Percentiles rank a stretch among this genome's conserved stretches.
These are phyloP conservation scores for Monotropa hypopitys DNA, from an alignment of 179 eudicot genomes.

Conservation along the genomic window DNA sequence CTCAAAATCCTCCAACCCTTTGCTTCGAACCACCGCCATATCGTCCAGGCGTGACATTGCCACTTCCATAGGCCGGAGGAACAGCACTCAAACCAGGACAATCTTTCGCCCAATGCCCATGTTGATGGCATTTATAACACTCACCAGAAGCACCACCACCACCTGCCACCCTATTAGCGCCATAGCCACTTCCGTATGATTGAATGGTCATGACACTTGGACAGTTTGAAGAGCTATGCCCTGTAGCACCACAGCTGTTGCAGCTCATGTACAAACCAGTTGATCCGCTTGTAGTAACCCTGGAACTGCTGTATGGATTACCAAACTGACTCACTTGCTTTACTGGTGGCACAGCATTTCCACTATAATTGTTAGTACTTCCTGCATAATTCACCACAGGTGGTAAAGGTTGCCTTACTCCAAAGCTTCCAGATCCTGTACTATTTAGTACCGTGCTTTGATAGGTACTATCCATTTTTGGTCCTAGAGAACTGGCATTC, in stretches of 20 bases:
- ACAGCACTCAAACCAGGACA: conserved; percentile 40
- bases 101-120: conserved; percentile 61
- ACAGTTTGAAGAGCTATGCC: conserved; percentile 51
- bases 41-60: conserved; percentile 29
- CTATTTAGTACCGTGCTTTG: conserved; percentile 20
- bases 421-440: conserved; percentile 16
- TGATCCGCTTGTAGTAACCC: conserved; percentile 19
- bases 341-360: conserved; percentile 18
- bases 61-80: conserved; percentile 49
- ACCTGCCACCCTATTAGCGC: conserved; percentile 15
- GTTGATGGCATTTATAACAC: conserved; percentile 53
- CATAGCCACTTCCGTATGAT: conserved; percentile 23
- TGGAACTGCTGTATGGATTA: conserved; percentile 39
- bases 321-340: conserved; percentile 29
- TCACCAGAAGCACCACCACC: conserved; percentile 21
- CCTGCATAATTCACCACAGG: conserved; percentile 21
- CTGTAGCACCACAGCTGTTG: conserved; percentile 53
- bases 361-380: conserved; percentile 12
- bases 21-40: conserved; percentile 41
- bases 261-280: conserved; percentile 33
- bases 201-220: conserved; percentile 42
- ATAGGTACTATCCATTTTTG: conserved; percentile 15
- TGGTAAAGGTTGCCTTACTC: conserved; percentile 17
- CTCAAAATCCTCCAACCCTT: conserved; percentile 42
- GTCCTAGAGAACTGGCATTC: conserved; percentile 18